Evolutionary conservation across 179 eudicot species (phyloP).

Genomic region (Silene noctiflora): DNA sequence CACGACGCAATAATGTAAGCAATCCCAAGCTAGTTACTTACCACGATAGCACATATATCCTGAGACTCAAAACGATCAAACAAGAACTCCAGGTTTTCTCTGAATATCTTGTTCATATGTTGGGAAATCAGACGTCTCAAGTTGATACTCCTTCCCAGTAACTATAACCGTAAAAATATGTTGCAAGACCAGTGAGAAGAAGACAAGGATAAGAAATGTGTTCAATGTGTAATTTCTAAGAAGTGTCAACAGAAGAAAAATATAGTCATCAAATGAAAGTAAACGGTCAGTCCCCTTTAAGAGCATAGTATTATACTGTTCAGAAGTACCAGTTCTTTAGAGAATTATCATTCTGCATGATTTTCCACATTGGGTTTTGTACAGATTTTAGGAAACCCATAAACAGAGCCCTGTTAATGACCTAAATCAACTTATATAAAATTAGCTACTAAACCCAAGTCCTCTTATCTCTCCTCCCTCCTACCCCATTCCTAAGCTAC

Average conservation of each 20-base stretch:
- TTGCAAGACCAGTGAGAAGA: conserved; percentile 3
- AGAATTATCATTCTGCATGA: background rate
- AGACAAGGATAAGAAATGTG: conserved; percentile 9
- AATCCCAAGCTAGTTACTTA: conserved; percentile 34
- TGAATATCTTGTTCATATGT: conserved; percentile 85
- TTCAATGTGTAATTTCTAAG: background rate
- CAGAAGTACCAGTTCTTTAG: background rate
- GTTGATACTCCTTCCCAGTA: conserved; percentile 84
- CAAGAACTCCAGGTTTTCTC: conserved; percentile 90
- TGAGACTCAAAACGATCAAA: conserved; percentile 96
- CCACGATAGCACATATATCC: conserved; percentile 92
- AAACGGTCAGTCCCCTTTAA: background rate
- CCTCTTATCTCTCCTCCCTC: no score
- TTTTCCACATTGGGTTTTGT: background rate
- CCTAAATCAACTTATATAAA: no score
- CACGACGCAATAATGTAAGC: background rate
- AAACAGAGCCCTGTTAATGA: no score
- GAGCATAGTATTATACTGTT: conserved; percentile 1
- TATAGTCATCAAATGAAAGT: background rate
- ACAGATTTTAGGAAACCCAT: no score
- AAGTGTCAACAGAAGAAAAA: background rate
- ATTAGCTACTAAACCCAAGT: no score
- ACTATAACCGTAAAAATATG: conserved; percentile 38
- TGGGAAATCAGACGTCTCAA: conserved; percentile 82
- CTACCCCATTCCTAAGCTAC: no score